Percentiles rank a stretch among this genome's conserved stretches.
phyloP scores from a whole-genome alignment of 1,284 basidiomycete genomes.

The Pterulicium gracile region DNA sequence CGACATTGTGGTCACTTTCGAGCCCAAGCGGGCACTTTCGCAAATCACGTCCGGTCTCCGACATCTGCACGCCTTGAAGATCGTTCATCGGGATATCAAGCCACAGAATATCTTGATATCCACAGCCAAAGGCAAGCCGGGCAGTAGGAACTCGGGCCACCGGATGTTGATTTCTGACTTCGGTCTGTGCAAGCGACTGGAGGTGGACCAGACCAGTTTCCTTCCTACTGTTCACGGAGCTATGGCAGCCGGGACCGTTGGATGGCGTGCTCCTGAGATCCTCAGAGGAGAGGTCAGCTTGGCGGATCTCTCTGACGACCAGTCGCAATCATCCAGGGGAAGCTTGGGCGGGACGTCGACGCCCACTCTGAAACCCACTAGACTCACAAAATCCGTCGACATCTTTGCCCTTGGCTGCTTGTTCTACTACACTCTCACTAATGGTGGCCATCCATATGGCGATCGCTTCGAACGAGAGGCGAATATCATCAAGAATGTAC shows the following conservation, averaged over 20 bases:
- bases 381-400: constrained; percentile 88
- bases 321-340: constrained; percentile 55
- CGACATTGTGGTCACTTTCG: constrained; percentile 60
- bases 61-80: constrained; percentile 90
- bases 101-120: constrained; percentile 97
- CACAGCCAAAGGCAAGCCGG: constrained; percentile 37
- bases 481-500: constrained; percentile 80
- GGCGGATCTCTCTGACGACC: constrained; percentile 61
- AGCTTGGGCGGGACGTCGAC: constrained; percentile 35
- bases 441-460: constrained; percentile 84
- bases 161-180: constrained; percentile 95
- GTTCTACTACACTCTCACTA: constrained; percentile 86
- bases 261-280: constrained; percentile 93
- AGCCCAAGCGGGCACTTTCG: constrained; percentile 79
- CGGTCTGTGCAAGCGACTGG: constrained; percentile 86
- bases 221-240: constrained; percentile 71
- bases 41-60: constrained; percentile 85
- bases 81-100: constrained; percentile 97
- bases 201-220: constrained; percentile 90
- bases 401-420: constrained; percentile 90
- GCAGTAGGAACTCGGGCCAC: constrained; percentile 39
- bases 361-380: constrained; percentile 34
- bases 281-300: constrained; percentile 84
- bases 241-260: constrained; percentile 84
- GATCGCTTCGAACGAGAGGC: constrained; percentile 85